Conservation (phyloP, 1,284 basidiomycete genomes). For the Cutaneotrichosporon sp. region DNA sequence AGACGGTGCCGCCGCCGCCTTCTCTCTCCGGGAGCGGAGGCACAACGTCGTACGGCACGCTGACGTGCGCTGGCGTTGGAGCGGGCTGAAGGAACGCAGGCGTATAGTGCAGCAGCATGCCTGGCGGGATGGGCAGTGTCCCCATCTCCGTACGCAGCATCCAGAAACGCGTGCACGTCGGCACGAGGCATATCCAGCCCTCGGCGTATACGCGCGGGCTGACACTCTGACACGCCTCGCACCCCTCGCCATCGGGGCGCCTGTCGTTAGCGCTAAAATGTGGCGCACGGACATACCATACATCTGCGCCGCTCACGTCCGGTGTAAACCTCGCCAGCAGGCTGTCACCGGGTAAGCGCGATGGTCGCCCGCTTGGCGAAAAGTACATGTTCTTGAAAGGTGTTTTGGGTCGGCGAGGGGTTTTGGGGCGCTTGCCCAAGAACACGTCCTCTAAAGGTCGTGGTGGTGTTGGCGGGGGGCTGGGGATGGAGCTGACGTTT, state of each 20-base stretch:
- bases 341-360: not conserved
- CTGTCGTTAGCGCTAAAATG: not conserved
- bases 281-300: not conserved
- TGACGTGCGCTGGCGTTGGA: conserved; percentile 10
- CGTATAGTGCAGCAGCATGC: conserved; percentile 24
- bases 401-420: not conserved
- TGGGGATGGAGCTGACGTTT: no score
- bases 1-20: not conserved
- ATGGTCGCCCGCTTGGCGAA: not conserved
- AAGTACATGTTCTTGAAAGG: not conserved
- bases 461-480: not conserved
- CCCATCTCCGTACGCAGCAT: conserved; percentile 24
- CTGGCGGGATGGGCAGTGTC: conserved; percentile 28
- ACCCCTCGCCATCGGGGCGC: conserved; percentile 5
- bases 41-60: conserved; percentile 26
- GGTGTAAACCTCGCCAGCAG: not conserved
- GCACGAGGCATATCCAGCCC: conserved; percentile 34
- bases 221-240: conserved; percentile 13
- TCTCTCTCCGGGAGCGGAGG: conserved; percentile 18
- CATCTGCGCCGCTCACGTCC: no score
- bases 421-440: not conserved
- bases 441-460: not conserved
- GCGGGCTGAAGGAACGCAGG: conserved; percentile 20
- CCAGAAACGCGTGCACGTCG: conserved; percentile 33
- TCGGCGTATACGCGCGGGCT: conserved; percentile 30